Base-by-base conservation (phyloP, 2,329 filamentous ascomycete genomes). In the Nothophaeocryptopus gaeumannii region DNA sequence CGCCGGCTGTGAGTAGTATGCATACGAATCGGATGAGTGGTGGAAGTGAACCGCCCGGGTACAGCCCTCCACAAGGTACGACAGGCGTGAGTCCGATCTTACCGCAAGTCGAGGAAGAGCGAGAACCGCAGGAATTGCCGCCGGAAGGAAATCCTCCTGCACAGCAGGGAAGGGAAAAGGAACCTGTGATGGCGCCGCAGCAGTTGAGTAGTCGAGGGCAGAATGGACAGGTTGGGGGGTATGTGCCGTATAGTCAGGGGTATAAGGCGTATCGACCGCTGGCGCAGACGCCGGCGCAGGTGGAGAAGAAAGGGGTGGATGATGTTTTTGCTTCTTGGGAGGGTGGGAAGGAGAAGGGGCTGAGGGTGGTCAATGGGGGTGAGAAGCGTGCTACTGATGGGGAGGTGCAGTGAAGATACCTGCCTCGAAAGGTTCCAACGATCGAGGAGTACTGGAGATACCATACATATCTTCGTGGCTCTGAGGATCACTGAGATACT, bases 101-200 rank as follows among this genome's bases (percentile, higher is more conserved):
- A 20, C 46, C 46, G 10, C 39, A 39, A 2, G 46, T 48, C 0
- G 32, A 37, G 26, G 46, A 48, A 13, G 39, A 48, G 46, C 46
- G 39, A 26, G 50, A 48, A 26, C 39, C 50, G 9, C 45, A 47
- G n/a, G 50, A 52, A 31, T 26, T 52, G 13, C 50, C 50, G 4
- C 39, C 50, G 7, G 50, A 48, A 31, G 50, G 50, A 5, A 52
- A 45, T 30, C 45, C 50, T 4, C 40, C 50, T 43, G 40, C 15
- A 5, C 12, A 15, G 39, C 32, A 33, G 39, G 30, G n/a, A 13
- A 41, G 16, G 34, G 46, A 44, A 13, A 16, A 15, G 39, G 32
- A 15, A 8, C 30, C 32, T 42, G 40, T 20, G 5, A 34, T 43
- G 5, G 31, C 33, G 38, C 32, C 32, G 20, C 20, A 42, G 12